Conservation (phyloP, 169 alveolate species). For the Plasmodium fragile region DNA sequence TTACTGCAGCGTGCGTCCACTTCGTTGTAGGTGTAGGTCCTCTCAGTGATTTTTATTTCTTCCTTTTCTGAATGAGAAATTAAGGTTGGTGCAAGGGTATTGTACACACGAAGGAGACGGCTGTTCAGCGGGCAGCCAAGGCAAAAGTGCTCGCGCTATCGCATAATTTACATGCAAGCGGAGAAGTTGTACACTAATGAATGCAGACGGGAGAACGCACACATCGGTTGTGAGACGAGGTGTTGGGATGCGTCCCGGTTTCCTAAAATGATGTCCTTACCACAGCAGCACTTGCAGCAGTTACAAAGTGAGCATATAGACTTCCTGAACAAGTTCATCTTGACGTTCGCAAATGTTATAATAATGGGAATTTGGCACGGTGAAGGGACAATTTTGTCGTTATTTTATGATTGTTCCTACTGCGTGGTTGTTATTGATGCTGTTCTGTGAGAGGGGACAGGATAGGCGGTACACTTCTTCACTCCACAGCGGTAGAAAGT, state of each 20-base stretch:
- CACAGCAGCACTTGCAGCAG: constrained; percentile 63
- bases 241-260: background rate
- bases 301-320: constrained; percentile 52
- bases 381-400: background rate
- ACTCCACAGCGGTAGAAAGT: background rate
- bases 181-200: background rate
- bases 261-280: constrained; percentile 15
- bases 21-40: constrained; percentile 71
- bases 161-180: background rate
- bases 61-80: constrained; percentile 18
- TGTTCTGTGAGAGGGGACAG: background rate
- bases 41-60: constrained; percentile 40
- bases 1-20: constrained; percentile 11
- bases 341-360: background rate
- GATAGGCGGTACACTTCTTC: background rate
- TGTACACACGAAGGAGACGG: background rate
- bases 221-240: background rate
- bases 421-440: background rate
- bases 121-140: background rate
- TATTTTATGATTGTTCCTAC: background rate
- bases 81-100: background rate
- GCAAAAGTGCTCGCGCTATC: background rate
- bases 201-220: background rate
- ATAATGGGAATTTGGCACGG: background rate
- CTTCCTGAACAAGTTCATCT: constrained; percentile 60